These are phyloP conservation scores for Chenopodium quinoa DNA, from an alignment of 148 eudicot genomes.

Conservation along the genomic window DNA sequence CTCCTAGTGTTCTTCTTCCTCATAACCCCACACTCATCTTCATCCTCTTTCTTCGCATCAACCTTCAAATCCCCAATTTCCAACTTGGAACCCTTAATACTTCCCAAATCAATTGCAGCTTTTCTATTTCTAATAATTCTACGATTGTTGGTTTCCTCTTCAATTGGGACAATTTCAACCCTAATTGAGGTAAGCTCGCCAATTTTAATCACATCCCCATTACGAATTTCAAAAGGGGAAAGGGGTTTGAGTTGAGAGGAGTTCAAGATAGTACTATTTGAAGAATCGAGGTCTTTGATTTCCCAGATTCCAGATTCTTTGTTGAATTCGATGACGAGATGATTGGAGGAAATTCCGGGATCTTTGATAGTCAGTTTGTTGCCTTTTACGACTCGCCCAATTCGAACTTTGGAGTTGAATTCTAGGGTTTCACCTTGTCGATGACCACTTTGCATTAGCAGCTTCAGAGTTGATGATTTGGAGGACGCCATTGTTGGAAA, in stretches of 20 bases:
- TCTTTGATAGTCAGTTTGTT: constrained; percentile 70
- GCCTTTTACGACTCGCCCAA: constrained; percentile 66
- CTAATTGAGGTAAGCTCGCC: constrained; percentile 63
- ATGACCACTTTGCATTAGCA: constrained; percentile 66
- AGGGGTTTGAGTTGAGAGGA: constrained; percentile 29
- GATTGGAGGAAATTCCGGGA: constrained; percentile 73
- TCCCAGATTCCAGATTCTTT: constrained; percentile 41
- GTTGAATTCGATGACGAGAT: constrained; percentile 45
- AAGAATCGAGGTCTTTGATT: constrained; percentile 62
- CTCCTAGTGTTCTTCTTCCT: constrained; percentile 27
- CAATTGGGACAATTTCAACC: constrained; percentile 31
- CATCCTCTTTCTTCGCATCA: constrained; percentile 18
- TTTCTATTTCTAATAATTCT: not conserved
- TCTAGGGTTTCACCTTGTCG: constrained; percentile 57
- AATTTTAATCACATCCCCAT: constrained; percentile 56
- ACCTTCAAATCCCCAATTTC: constrained; percentile 17
- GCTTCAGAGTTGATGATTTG: constrained; percentile 29
- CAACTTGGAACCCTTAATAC: constrained; percentile 24
- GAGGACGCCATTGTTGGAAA: constrained; percentile 32
- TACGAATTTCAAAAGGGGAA: constrained; percentile 29
- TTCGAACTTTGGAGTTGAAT: constrained; percentile 36
- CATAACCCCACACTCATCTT: constrained; percentile 16
- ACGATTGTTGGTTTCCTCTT: not conserved
- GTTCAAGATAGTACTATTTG: constrained; percentile 69
- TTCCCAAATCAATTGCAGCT: not conserved